Conservation (phyloP, 179 eudicot species). For the Vitellaria paradoxa region DNA sequence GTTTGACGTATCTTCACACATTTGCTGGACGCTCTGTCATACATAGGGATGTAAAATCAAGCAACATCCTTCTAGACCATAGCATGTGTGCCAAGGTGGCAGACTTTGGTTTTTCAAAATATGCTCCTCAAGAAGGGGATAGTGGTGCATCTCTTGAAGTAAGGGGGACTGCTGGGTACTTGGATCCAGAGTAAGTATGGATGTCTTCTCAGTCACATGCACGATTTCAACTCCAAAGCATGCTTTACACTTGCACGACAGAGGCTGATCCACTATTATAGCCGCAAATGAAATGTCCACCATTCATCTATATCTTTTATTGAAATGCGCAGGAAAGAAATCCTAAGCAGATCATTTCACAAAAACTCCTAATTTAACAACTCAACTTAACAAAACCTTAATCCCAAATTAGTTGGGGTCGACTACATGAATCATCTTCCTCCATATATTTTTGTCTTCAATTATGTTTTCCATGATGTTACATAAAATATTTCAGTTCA, state of each 20-base stretch:
- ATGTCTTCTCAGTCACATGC: not conserved
- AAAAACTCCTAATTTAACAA: not conserved
- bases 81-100: constrained; percentile 64
- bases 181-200: constrained; percentile 59
- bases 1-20: constrained; percentile 50
- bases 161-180: constrained; percentile 61
- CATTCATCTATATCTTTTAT: not conserved
- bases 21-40: constrained; percentile 45
- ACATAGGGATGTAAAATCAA: constrained; percentile 61
- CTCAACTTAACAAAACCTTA: no score
- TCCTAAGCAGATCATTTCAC: not conserved
- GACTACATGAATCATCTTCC: no score
- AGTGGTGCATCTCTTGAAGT: constrained; percentile 55
- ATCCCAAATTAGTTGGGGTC: no score
- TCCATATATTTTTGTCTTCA: no score
- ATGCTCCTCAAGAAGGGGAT: constrained; percentile 66
- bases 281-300: not conserved
- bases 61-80: constrained; percentile 59
- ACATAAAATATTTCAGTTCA: no score
- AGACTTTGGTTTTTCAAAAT: constrained; percentile 60
- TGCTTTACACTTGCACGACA: not conserved
- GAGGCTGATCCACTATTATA: not conserved
- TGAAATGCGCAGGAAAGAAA: not conserved
- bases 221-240: not conserved
- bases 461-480: no score